These are phyloP conservation scores for Fusarium verticillioides DNA, from an alignment of 2,329 filamentous ascomycete genomes.

Conservation along the genomic window DNA sequence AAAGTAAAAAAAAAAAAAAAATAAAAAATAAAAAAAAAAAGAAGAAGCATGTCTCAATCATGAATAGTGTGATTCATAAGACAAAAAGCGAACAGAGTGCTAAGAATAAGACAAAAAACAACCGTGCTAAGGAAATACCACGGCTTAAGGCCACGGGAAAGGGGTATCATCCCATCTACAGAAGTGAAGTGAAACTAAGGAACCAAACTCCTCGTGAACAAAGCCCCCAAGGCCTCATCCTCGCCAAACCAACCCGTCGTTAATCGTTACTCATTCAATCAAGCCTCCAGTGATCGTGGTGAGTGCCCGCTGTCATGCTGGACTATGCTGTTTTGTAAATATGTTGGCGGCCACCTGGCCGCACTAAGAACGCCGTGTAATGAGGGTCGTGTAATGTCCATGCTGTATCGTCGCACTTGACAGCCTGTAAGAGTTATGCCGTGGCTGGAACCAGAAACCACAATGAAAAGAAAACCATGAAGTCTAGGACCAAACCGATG, in stretches of 20 bases:
- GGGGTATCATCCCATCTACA: conserved; percentile 56
- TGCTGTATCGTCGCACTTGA: conserved; percentile 29
- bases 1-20: background rate
- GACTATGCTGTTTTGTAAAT: conserved; percentile 34
- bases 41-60: background rate
- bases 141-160: conserved; percentile 32
- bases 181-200: conserved; percentile 43
- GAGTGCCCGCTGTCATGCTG: conserved; percentile 18
- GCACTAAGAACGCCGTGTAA: conserved; percentile 40
- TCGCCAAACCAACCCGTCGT: conserved; percentile 37
- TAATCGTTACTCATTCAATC: conserved; percentile 44
- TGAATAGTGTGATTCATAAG: background rate
- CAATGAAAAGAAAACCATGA: conserved; percentile 34
- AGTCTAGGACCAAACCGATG: conserved; percentile 16
- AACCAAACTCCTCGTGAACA: conserved; percentile 35
- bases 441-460: conserved; percentile 29
- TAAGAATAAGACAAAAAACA: background rate
- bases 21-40: background rate
- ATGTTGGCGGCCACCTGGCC: conserved; percentile 28
- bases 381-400: conserved; percentile 28
- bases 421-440: conserved; percentile 34
- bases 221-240: conserved; percentile 19
- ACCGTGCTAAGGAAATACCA: conserved; percentile 19
- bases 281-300: conserved; percentile 15
- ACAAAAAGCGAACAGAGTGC: background rate